Evolutionary conservation across 2,329 filamentous ascomycete species (phyloP).

Genomic region (Exophiala dermatitidis): DNA sequence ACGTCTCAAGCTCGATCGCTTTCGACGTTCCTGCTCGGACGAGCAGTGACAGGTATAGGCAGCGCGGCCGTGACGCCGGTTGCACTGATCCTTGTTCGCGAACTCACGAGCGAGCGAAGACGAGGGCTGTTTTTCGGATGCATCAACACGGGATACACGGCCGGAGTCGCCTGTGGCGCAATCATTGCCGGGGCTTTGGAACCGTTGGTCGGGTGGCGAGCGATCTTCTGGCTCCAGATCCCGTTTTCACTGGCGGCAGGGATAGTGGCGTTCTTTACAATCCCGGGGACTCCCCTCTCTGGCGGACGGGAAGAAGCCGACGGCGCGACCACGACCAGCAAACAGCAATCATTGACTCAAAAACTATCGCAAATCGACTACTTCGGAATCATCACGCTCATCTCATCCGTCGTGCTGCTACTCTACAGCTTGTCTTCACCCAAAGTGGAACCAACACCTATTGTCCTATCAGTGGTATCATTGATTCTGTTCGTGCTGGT

Average conservation of each 20-base stretch:
- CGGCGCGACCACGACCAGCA: conserved; percentile 33
- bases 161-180: conserved; percentile 64
- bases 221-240: conserved; percentile 65
- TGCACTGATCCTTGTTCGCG: conserved; percentile 67
- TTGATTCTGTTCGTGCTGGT: conserved; percentile 54
- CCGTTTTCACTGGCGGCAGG: conserved; percentile 58
- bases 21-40: conserved; percentile 58
- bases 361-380: conserved; percentile 68
- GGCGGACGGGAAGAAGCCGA: conserved; percentile 19
- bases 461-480: conserved; percentile 53
- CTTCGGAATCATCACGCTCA: conserved; percentile 59
- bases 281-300: conserved; percentile 42
- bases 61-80: conserved; percentile 66
- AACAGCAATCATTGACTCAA: conserved; percentile 34
- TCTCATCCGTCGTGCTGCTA: conserved; percentile 61
- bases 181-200: conserved; percentile 62
- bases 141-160: conserved; percentile 65
- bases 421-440: conserved; percentile 63
- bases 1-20: conserved; percentile 56
- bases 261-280: conserved; percentile 55
- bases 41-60: conserved; percentile 61
- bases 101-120: conserved; percentile 59
- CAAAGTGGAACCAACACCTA: conserved; percentile 52
- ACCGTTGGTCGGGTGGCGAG: conserved; percentile 61
- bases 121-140: conserved; percentile 68